Evolutionary conservation across 2,329 filamentous ascomycete species (phyloP).

Genomic region (Fusarium austroafricanum): DNA sequence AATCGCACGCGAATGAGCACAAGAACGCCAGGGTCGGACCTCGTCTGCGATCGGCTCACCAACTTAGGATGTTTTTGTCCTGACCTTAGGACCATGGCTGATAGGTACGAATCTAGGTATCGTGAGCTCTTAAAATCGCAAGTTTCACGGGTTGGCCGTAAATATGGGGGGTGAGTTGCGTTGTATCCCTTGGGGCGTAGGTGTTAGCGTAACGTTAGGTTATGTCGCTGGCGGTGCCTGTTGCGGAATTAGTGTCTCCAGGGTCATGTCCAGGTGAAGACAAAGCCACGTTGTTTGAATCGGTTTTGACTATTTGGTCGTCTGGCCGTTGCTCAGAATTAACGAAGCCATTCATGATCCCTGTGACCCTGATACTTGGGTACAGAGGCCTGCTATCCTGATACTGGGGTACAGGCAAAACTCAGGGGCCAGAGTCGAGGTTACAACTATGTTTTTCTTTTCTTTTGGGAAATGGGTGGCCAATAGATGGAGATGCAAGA

Average conservation of each 20-base stretch:
- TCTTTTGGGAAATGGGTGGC: conserved; percentile 18
- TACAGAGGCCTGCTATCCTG: conserved; percentile 14
- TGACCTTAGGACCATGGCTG: conserved; percentile 1
- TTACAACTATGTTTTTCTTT: conserved; percentile 20
- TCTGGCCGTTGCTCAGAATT: conserved; percentile 30
- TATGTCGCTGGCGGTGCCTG: conserved; percentile 2
- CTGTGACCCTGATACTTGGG: conserved; percentile 14
- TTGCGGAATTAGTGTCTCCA: conserved; percentile 22
- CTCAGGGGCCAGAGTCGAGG: conserved; percentile 27
- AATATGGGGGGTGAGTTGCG: conserved; percentile 11
- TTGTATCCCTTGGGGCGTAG: conserved; percentile 26
- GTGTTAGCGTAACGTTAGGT: conserved; percentile 10
- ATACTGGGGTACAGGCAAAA: conserved; percentile 33
- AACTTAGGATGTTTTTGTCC: not conserved
- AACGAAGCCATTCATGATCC: conserved; percentile 15
- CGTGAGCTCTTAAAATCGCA: conserved; percentile 17
- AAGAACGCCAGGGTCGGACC: conserved; percentile 6
- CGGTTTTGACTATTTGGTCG: conserved; percentile 20
- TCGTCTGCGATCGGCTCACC: conserved; percentile 7
- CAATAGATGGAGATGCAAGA: conserved; percentile 38
- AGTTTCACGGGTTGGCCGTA: conserved; percentile 18
- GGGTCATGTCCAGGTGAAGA: conserved; percentile 9
- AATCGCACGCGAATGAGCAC: conserved; percentile 21
- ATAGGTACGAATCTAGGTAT: conserved; percentile 22
- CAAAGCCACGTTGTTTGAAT: conserved; percentile 19